These are phyloP conservation scores for Aspergillus leporis DNA, from an alignment of 495 filamentous ascomycete species.

Conservation along the genomic window DNA sequence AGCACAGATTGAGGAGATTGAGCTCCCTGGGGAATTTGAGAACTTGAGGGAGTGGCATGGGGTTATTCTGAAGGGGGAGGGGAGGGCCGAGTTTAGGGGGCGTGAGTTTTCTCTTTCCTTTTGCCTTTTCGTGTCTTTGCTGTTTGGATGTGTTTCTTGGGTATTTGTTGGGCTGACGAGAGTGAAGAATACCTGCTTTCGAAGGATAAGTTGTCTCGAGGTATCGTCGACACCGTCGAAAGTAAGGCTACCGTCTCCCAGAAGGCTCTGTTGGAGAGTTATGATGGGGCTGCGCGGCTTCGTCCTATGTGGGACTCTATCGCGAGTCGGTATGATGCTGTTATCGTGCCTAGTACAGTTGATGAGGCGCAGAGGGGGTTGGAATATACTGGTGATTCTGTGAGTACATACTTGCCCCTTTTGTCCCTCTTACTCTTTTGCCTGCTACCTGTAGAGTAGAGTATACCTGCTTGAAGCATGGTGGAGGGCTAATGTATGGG, in stretches of 20 bases:
- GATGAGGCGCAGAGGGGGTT: conserved; percentile 16
- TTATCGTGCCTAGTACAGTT: conserved; percentile 13
- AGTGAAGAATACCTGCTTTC: not conserved
- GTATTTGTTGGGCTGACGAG: too few species aligned
- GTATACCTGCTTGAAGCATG: too few species aligned
- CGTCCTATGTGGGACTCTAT: conserved; percentile 12
- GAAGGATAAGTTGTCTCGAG: not conserved
- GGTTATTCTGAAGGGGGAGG: not conserved
- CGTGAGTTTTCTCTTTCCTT: not conserved
- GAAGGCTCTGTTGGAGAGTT: not conserved
- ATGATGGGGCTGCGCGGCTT: conserved; percentile 15
- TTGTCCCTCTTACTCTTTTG: too few species aligned
- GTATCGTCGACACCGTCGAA: not conserved
- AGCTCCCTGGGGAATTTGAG: not conserved
- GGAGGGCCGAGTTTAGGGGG: not conserved
- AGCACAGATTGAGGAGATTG: not conserved
- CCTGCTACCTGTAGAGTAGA: too few species aligned
- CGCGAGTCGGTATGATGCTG: conserved; percentile 10
- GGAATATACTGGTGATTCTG: conserved; percentile 16
- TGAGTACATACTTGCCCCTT: not conserved
- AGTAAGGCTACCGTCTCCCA: not conserved
- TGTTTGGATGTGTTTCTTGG: too few species aligned
- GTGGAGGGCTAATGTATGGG: not conserved
- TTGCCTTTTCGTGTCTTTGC: too few species aligned
- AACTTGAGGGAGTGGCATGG: not conserved